Conservation (phyloP, 306 rosid genomes). For the Datisca glomerata region DNA sequence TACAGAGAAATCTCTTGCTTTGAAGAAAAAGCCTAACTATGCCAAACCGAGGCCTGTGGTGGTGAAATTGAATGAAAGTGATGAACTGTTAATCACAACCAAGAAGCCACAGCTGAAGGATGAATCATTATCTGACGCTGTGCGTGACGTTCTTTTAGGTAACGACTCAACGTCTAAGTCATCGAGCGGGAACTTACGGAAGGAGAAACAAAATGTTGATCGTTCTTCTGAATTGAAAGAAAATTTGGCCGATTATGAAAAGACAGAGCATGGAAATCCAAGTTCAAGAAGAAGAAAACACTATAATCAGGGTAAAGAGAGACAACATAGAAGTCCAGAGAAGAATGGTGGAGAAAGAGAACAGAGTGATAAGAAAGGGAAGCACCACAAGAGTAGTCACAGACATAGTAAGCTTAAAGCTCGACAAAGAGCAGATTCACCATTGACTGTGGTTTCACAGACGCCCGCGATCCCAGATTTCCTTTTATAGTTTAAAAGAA, state of each 20-base stretch:
- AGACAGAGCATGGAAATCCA: constrained; percentile 28
- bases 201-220: constrained; percentile 36
- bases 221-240: constrained; percentile 37
- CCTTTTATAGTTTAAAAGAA: constrained; percentile 43
- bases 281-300: constrained; percentile 42
- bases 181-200: constrained; percentile 50
- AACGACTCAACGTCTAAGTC: constrained; percentile 27
- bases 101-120: constrained; percentile 40
- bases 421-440: constrained; percentile 48
- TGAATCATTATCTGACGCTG: constrained; percentile 59
- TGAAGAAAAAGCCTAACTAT: constrained; percentile 64
- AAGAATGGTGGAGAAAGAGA: constrained; percentile 39
- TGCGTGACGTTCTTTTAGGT: constrained; percentile 54
- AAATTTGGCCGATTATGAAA: constrained; percentile 39
- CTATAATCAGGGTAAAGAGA: constrained; percentile 38
- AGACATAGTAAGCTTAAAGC: constrained; percentile 46
- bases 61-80: constrained; percentile 81
- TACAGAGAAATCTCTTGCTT: constrained; percentile 49
- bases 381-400: constrained; percentile 50
- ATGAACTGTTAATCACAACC: constrained; percentile 26
- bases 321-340: constrained; percentile 41
- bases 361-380: constrained; percentile 36
- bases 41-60: constrained; percentile 82
- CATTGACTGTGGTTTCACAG: constrained; percentile 54
- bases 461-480: constrained; percentile 76